Conservation (phyloP, 2,329 filamentous ascomycete species). For the Decorospora gaudefroyi region DNA sequence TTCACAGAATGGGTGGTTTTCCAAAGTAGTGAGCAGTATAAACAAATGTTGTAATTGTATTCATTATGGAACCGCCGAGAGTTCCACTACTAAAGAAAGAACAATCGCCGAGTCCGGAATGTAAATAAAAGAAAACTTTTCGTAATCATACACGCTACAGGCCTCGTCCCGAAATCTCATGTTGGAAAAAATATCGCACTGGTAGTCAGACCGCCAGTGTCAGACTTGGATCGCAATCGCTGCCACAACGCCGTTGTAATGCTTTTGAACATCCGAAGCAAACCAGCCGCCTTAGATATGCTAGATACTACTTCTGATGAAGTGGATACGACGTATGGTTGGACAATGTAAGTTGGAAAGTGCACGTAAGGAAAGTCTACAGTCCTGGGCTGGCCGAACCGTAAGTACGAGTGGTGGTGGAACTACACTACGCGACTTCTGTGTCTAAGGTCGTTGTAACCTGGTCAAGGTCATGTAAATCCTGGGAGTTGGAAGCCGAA, state of each 20-base stretch:
- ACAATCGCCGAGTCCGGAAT: too few relatives aligned
- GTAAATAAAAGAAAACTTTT: too few relatives aligned
- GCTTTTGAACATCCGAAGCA: conserved; percentile 13
- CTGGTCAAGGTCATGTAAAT: conserved; percentile 17
- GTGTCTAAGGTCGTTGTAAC: neutral
- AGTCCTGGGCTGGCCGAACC: neutral
- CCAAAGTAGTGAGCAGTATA: too few relatives aligned
- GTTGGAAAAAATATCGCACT: too few relatives aligned
- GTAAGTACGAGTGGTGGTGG: neutral
- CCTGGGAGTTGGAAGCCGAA: conserved; percentile 57
- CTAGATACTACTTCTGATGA: neutral
- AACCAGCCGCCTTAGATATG: neutral
- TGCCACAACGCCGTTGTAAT: conserved; percentile 30
- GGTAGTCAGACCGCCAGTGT: neutral
- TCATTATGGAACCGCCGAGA: too few relatives aligned
- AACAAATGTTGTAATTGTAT: too few relatives aligned
- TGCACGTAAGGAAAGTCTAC: neutral
- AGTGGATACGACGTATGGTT: conserved; percentile 3
- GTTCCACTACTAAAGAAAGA: too few relatives aligned
- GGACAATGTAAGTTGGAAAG: conserved; percentile 1
- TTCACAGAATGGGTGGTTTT: too few relatives aligned
- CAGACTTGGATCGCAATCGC: neutral
- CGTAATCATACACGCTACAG: too few relatives aligned
- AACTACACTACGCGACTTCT: neutral
- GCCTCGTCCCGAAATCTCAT: too few relatives aligned